These are phyloP conservation scores for Kluyveromyces sp. DNA, from an alignment of 1,139 yeast species.

Conservation along the genomic window DNA sequence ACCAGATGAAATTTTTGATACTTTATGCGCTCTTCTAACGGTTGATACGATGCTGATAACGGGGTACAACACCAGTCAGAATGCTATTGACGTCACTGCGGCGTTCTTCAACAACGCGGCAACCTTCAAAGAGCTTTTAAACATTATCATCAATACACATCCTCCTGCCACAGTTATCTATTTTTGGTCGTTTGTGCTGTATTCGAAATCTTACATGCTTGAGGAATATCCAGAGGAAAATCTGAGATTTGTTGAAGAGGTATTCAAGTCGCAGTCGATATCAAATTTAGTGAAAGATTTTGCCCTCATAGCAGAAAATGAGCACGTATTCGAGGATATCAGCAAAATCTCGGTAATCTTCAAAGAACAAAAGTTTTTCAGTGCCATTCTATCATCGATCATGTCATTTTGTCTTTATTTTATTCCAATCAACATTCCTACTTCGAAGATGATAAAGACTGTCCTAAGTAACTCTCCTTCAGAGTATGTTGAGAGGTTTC, in stretches of 20 bases:
- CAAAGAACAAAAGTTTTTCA: constrained; percentile 44
- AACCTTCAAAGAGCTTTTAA: constrained; percentile 37
- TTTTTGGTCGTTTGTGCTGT: constrained; percentile 65
- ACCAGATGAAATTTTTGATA: constrained; percentile 35
- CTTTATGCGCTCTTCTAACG: constrained; percentile 44
- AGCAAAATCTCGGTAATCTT: constrained; percentile 39
- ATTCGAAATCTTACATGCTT: constrained; percentile 46
- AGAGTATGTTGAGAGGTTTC: constrained; percentile 50
- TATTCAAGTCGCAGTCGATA: constrained; percentile 21
- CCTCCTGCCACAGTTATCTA: constrained; percentile 48
- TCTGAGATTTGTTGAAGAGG: constrained; percentile 25
- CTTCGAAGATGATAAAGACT: constrained; percentile 44
- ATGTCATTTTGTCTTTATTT: constrained; percentile 58
- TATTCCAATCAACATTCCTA: constrained; percentile 48
- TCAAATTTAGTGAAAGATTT: constrained; percentile 24
- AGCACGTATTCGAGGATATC: constrained; percentile 44
- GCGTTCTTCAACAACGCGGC: constrained; percentile 42
- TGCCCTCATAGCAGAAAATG: constrained; percentile 41
- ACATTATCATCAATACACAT: constrained; percentile 33
- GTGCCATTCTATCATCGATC: constrained; percentile 54
- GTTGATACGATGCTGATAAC: constrained; percentile 45
- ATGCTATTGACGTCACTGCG: constrained; percentile 33
- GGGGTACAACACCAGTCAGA: constrained; percentile 46
- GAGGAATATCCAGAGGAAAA: constrained; percentile 35
- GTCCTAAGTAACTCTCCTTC: constrained; percentile 52